Conservation (phyloP, 306 rosid genomes). For the Inga leiocalycina region DNA sequence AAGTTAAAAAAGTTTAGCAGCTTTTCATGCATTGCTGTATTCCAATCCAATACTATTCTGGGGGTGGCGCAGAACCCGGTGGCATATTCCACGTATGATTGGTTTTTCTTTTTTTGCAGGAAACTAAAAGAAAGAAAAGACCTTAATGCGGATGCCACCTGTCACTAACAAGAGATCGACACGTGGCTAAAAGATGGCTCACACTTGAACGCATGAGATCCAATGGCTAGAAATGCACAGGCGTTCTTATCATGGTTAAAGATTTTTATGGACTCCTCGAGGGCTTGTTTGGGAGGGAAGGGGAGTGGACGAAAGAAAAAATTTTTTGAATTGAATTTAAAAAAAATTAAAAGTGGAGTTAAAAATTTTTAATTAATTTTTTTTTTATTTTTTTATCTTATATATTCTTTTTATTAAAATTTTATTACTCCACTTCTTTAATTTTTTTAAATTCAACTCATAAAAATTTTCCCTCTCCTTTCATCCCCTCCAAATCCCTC, state of each 20-base stretch:
- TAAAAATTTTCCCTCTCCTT: too few species aligned
- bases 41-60: neutral
- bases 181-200: neutral
- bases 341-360: too few species aligned
- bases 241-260: neutral
- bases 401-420: too few species aligned
- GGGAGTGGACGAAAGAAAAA: too few species aligned
- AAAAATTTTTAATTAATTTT: too few species aligned
- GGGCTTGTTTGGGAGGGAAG: too few species aligned
- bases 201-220: neutral
- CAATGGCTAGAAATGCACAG: neutral
- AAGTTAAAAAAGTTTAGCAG: neutral
- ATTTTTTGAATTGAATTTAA: too few species aligned
- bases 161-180: neutral
- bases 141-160: neutral
- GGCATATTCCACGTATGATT: neutral
- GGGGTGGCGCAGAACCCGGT: neutral
- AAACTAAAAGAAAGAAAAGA: too few species aligned
- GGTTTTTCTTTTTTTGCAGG: neutral
- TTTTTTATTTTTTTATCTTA: too few species aligned
- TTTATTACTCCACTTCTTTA: too few species aligned
- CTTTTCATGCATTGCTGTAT: conserved; percentile 8
- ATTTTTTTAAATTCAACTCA: too few species aligned
- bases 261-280: neutral
- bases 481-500: too few species aligned